Percentiles rank a stretch among this genome's conserved stretches.
Conservation (phyloP, 176 grass and related monocot genomes). For the Zoysia japonica region DNA sequence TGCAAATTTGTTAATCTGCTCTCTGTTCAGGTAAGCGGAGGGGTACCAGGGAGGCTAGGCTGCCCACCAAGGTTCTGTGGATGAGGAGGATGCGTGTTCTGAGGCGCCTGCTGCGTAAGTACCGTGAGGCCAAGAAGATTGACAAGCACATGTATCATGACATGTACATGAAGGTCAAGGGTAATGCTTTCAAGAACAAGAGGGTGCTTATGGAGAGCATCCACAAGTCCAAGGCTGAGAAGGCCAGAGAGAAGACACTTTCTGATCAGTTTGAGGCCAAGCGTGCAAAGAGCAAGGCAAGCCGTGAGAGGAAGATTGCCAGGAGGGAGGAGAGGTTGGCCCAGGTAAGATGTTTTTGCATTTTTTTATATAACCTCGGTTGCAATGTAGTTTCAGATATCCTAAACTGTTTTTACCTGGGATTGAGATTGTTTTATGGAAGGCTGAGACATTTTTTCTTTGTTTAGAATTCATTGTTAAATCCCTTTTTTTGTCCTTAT, state of each 20-base stretch:
- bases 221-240: conserved; percentile 9
- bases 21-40: conserved; percentile 1
- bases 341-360: not conserved
- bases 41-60: conserved; percentile 11
- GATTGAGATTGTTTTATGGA: too few species aligned
- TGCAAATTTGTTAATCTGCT: not conserved
- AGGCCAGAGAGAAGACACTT: conserved; percentile 4
- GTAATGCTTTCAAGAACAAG: conserved; percentile 17
- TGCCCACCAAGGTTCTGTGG: not conserved
- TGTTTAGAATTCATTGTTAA: not conserved
- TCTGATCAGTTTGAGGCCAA: conserved; percentile 8
- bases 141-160: conserved; percentile 10
- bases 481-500: not conserved
- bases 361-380: not conserved
- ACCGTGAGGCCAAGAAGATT: conserved; percentile 13
- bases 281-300: conserved; percentile 3
- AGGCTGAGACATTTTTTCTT: not conserved
- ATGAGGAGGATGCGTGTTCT: conserved; percentile 15
- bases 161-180: conserved; percentile 13
- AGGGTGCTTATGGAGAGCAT: conserved; percentile 15
- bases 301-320: conserved; percentile 10
- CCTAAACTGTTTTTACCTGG: not conserved
- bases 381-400: not conserved
- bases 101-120: conserved; percentile 1
- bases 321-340: conserved; percentile 13